Evolutionary conservation across 2,329 filamentous ascomycete species (phyloP).

Genomic region (Xylaria sp.): DNA sequence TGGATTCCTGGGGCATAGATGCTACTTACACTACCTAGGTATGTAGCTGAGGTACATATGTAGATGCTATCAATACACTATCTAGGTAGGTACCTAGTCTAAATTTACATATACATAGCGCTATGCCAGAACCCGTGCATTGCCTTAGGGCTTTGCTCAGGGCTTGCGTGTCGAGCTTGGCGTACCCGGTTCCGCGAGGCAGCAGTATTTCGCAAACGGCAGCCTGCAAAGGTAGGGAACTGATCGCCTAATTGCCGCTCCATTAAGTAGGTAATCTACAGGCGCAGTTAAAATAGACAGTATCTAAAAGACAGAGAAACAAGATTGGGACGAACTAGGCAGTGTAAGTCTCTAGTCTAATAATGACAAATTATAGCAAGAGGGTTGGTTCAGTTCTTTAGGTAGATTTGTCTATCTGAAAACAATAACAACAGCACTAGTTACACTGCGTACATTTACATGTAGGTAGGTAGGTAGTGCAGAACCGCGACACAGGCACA

Average conservation of each 20-base stretch:
- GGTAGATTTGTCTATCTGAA: not conserved
- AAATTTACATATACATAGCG: not conserved
- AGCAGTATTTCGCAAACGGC: slow-evolving; percentile 36
- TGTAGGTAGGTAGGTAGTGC: too few relatives aligned
- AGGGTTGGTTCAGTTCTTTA: not conserved
- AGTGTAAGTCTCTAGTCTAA: too few relatives aligned
- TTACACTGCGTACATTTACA: not conserved
- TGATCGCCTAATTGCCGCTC: not conserved
- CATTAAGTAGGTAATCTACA: not conserved
- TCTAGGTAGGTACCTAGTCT: not conserved
- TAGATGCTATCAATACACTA: not conserved
- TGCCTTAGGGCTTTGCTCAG: slow-evolving; percentile 41
- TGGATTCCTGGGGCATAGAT: slow-evolving; percentile 5
- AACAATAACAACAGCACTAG: not conserved
- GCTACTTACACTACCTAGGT: not conserved
- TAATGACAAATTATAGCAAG: not conserved
- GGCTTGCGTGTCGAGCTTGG: slow-evolving; percentile 41
- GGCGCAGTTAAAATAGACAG: not conserved
- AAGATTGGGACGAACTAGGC: too few relatives aligned
- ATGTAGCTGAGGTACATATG: not conserved
- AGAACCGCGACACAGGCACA: not conserved
- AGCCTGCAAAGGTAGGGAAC: slow-evolving; percentile 4
- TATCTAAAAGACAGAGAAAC: not conserved
- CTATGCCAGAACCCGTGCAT: slow-evolving; percentile 27
- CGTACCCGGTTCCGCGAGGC: slow-evolving; percentile 28